These are phyloP conservation scores for Cucurbita maxima DNA, from an alignment of 306 rosid species.

Conservation along the genomic window DNA sequence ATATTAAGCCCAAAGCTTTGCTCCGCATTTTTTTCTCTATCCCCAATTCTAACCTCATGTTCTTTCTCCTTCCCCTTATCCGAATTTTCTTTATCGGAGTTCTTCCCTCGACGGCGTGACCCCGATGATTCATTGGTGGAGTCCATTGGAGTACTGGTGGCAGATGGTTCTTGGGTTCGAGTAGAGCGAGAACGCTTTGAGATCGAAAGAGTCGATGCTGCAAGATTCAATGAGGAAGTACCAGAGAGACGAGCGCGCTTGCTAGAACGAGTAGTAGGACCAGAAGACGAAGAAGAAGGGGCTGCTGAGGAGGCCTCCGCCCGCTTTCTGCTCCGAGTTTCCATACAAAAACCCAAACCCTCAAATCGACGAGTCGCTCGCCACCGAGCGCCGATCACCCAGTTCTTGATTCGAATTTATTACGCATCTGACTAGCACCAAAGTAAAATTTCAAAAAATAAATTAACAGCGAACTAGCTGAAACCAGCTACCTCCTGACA, in stretches of 20 bases:
- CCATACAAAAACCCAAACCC: slow-evolving; percentile 99
- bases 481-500: neutral
- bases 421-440: slow-evolving; percentile 15
- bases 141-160: slow-evolving; percentile 51
- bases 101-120: slow-evolving; percentile 68
- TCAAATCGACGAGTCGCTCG: slow-evolving; percentile 58
- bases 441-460: neutral
- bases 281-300: slow-evolving; percentile 84
- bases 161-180: slow-evolving; percentile 25
- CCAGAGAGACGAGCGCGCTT: slow-evolving; percentile 65
- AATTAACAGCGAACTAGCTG: neutral
- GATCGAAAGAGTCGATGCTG: slow-evolving; percentile 18
- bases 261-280: slow-evolving; percentile 63
- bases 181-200: slow-evolving; percentile 69
- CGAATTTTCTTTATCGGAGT: slow-evolving; percentile 46
- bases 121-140: slow-evolving; percentile 70
- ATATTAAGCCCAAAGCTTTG: slow-evolving; percentile 46
- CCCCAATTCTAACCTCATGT: slow-evolving; percentile 77
- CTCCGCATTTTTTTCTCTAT: slow-evolving; percentile 36
- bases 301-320: slow-evolving; percentile 99
- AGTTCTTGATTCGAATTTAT: slow-evolving; percentile 20
- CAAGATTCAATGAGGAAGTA: slow-evolving; percentile 15
- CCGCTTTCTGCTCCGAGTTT: slow-evolving; percentile 99
- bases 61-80: slow-evolving; percentile 87
- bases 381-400: slow-evolving; percentile 61